phyloP scores from a whole-genome alignment of 2,329 filamentous ascomycete genomes.

The Hymenoscyphus fructigenus region DNA sequence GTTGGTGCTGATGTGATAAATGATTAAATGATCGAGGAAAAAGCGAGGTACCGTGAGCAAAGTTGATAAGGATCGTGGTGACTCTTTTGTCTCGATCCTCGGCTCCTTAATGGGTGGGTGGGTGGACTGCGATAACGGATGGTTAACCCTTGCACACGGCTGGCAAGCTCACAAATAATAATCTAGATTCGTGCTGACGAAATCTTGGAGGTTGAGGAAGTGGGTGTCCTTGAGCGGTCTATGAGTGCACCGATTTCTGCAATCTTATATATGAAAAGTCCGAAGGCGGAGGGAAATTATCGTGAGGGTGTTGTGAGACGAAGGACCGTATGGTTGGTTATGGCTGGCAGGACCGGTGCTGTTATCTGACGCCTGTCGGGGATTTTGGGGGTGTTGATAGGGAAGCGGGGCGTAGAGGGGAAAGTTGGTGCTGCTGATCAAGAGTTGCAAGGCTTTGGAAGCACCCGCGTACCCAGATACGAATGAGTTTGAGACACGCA shows the following conservation, averaged over 20 bases:
- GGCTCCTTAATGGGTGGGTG: neutral
- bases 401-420: neutral
- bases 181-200: neutral
- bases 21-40: slow-evolving; percentile 2
- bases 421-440: slow-evolving; percentile 1
- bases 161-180: neutral
- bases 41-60: neutral
- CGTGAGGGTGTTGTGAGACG: slow-evolving; percentile 1
- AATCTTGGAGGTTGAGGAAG: neutral
- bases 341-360: neutral
- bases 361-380: slow-evolving; percentile 2
- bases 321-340: slow-evolving; percentile 1
- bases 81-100: slow-evolving; percentile 1
- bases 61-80: slow-evolving; percentile 1
- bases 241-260: neutral
- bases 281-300: slow-evolving; percentile 4
- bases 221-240: neutral
- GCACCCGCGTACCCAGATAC: slow-evolving; percentile 1
- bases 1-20: slow-evolving; percentile 13
- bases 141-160: neutral
- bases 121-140: slow-evolving; percentile 1
- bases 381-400: neutral
- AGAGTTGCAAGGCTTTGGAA: neutral
- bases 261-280: slow-evolving; percentile 3
- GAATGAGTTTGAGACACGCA: neutral